A percentile compares a stretch with the other conserved stretches of the same genome.
These are phyloP conservation scores for Secale cereale DNA, from an alignment of 176 grass and related monocot genomes.

Conservation along the genomic window DNA sequence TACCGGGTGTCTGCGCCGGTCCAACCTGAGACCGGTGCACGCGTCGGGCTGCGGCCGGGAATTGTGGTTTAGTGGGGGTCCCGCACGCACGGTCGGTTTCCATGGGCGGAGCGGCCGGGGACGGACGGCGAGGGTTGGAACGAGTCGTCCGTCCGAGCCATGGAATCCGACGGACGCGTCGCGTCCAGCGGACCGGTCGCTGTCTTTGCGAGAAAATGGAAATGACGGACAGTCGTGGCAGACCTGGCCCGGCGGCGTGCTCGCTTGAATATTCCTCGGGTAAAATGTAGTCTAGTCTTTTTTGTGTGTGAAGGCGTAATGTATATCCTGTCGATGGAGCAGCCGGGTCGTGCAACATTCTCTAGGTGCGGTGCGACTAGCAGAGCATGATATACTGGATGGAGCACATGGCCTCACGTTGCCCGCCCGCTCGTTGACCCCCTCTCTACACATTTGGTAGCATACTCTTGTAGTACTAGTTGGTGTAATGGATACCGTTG, in stretches of 20 bases:
- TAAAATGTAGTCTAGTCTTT: too few species aligned
- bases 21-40: background rate
- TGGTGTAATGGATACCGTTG: background rate
- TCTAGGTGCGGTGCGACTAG: background rate
- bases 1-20: background rate
- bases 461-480: background rate
- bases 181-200: too few species aligned
- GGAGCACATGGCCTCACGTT: slow-evolving; percentile 11
- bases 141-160: background rate
- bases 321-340: background rate
- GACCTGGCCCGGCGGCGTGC: background rate
- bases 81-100: slow-evolving; percentile 1
- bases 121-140: background rate
- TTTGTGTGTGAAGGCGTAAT: background rate
- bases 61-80: slow-evolving; percentile 1
- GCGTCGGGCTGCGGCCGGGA: background rate
- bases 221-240: background rate
- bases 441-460: background rate
- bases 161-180: too few species aligned
- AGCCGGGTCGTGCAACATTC: background rate
- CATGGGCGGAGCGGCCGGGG: background rate
- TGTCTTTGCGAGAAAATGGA: background rate
- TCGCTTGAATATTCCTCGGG: background rate
- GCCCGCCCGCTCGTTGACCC: background rate
- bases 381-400: background rate